Conservation (phyloP, 768 basidiomycete species). For the Suillus bovinus region DNA sequence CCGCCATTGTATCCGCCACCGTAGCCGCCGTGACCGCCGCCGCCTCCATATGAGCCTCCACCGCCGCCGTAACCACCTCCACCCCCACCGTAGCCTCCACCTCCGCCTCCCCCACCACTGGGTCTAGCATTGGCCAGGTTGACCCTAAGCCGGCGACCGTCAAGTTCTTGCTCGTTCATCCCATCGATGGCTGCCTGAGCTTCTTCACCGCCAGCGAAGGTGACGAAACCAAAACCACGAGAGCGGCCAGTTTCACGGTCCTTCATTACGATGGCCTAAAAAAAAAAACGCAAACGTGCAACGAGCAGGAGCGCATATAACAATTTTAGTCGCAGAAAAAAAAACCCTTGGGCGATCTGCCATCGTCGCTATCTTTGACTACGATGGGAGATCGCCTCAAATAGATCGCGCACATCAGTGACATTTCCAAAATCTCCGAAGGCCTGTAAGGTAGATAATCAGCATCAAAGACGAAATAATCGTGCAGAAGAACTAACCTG, state of each 20-base stretch:
- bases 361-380: constrained; percentile 24
- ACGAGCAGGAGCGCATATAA: constrained; percentile 24
- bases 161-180: constrained; percentile 53
- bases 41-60: constrained; percentile 3
- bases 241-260: constrained; percentile 61
- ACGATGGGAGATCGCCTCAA: constrained; percentile 31
- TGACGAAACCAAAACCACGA: constrained; percentile 60
- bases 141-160: constrained; percentile 55
- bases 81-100: constrained; percentile 14
- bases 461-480: constrained; percentile 6
- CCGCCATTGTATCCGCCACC: constrained; percentile 18
- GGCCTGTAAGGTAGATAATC: constrained; percentile 28
- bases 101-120: constrained; percentile 28
- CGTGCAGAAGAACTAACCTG: constrained; percentile 21
- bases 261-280: constrained; percentile 38
- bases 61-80: constrained; percentile 14
- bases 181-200: constrained; percentile 46
- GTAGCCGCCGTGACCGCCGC: constrained; percentile 21
- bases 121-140: constrained; percentile 39
- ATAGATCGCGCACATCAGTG: constrained; percentile 48
- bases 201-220: constrained; percentile 30
- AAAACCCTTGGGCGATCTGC: constrained; percentile 22
- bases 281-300: constrained; percentile 10
- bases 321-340: constrained; percentile 26
- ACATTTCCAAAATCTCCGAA: constrained; percentile 47